A percentile compares a stretch with the other conserved stretches of the same genome.
phyloP scores from a whole-genome alignment of 2,329 filamentous ascomycete species.

The Colletotrichum agaves region DNA sequence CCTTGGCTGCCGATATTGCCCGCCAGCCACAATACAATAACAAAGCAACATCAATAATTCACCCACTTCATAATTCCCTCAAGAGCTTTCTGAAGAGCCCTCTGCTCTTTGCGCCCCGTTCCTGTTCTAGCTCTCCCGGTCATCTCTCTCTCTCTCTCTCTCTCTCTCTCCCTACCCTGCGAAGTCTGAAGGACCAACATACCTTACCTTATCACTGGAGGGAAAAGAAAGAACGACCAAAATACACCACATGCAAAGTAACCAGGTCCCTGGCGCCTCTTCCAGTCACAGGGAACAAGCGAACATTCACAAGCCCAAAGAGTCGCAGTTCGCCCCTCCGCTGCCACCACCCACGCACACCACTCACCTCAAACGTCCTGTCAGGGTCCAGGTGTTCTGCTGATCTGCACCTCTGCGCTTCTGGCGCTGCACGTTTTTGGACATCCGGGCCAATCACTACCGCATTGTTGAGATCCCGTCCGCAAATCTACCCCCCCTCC shows the following conservation, averaged over 20 bases:
- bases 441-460: conserved; percentile 26
- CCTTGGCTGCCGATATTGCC: not conserved
- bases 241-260: not conserved
- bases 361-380: not conserved
- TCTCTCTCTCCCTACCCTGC: not conserved
- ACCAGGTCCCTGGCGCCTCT: not conserved
- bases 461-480: conserved; percentile 36
- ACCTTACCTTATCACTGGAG: not conserved
- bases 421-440: conserved; percentile 2
- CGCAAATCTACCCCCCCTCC: conserved; percentile 16
- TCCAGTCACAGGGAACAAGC: not conserved
- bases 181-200: conserved; percentile 1
- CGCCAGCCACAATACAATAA: conserved; percentile 1
- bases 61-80: not conserved
- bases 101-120: not conserved
- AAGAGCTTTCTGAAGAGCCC: not conserved
- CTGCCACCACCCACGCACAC: not conserved
- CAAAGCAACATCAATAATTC: conserved; percentile 1
- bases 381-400: conserved; percentile 29
- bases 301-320: not conserved
- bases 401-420: conserved; percentile 18
- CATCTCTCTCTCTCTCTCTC: not conserved
- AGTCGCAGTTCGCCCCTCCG: conserved; percentile 15
- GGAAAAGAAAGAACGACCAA: conserved; percentile 1
- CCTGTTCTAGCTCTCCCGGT: not conserved